These are phyloP conservation scores for Dendrothele bispora DNA, from an alignment of 768 basidiomycete species.

Conservation along the genomic window DNA sequence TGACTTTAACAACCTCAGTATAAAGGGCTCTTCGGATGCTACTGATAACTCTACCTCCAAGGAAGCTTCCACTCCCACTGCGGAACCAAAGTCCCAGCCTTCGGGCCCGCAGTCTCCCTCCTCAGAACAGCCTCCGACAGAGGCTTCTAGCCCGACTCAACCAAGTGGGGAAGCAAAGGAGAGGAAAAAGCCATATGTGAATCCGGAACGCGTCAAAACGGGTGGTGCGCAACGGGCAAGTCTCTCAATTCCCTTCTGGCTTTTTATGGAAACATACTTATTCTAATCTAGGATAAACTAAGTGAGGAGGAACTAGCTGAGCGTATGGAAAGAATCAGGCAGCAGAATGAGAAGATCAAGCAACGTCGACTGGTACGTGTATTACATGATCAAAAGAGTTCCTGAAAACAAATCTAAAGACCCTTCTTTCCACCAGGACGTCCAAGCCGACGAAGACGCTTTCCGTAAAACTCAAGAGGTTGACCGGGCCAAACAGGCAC, in stretches of 20 bases:
- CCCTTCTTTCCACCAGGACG: constrained; percentile 49
- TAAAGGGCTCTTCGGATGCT: constrained; percentile 26
- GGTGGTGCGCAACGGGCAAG: constrained; percentile 72
- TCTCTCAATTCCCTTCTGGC: constrained; percentile 8
- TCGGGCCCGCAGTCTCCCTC: constrained; percentile 8
- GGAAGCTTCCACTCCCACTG: constrained; percentile 5
- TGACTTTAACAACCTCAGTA: constrained; percentile 55
- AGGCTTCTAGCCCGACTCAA: constrained; percentile 10
- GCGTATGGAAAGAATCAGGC: constrained; percentile 67
- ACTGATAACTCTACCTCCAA: constrained; percentile 3
- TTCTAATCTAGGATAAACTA: constrained; percentile 56
- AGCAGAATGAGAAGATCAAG: constrained; percentile 78
- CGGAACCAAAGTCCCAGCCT: constrained; percentile 3
- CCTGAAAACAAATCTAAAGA: constrained; percentile 7
- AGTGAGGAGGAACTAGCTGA: constrained; percentile 67
- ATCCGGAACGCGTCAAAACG: constrained; percentile 82
- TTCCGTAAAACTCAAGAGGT: constrained; percentile 69
- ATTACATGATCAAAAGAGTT: constrained; percentile 1
- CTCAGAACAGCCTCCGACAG: constrained; percentile 12
- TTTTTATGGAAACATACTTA: constrained; percentile 1
- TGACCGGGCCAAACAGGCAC: constrained; percentile 58
- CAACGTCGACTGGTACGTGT: constrained; percentile 61
- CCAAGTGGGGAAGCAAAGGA: constrained; percentile 18
- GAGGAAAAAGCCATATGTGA: constrained; percentile 61
- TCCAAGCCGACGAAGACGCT: constrained; percentile 78